These are phyloP conservation scores for Alternaria postmessia DNA, from an alignment of 2,329 filamentous ascomycete genomes.

Conservation along the genomic window DNA sequence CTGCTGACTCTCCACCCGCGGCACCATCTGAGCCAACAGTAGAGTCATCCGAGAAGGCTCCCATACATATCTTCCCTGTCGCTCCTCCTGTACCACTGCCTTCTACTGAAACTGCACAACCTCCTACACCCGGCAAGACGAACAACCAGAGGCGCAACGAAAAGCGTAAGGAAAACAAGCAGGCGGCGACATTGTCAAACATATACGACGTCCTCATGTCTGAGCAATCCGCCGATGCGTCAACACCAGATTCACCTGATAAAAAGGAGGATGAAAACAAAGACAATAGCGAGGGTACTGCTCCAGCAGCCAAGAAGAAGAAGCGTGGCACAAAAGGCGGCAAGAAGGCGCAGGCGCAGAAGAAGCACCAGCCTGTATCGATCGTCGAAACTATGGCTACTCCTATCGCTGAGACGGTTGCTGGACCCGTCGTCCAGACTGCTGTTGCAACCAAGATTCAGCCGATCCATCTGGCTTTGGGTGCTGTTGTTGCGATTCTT, in stretches of 20 bases:
- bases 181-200: neutral
- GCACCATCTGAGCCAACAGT: neutral
- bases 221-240: neutral
- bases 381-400: neutral
- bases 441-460: neutral
- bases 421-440: neutral
- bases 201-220: neutral
- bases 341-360: conserved; percentile 1
- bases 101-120: neutral
- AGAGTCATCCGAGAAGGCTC: neutral
- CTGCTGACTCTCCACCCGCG: neutral
- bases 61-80: neutral
- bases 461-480: neutral
- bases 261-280: neutral
- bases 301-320: neutral
- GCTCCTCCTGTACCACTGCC: neutral
- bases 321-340: conserved; percentile 10
- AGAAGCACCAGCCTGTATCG: neutral
- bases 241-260: neutral
- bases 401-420: neutral
- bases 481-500: neutral
- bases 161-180: neutral
- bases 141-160: neutral
- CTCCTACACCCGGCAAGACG: neutral
- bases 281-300: neutral